These are phyloP conservation scores for Alternaria burnsii DNA, from an alignment of 2,329 filamentous ascomycete genomes.

Conservation along the genomic window DNA sequence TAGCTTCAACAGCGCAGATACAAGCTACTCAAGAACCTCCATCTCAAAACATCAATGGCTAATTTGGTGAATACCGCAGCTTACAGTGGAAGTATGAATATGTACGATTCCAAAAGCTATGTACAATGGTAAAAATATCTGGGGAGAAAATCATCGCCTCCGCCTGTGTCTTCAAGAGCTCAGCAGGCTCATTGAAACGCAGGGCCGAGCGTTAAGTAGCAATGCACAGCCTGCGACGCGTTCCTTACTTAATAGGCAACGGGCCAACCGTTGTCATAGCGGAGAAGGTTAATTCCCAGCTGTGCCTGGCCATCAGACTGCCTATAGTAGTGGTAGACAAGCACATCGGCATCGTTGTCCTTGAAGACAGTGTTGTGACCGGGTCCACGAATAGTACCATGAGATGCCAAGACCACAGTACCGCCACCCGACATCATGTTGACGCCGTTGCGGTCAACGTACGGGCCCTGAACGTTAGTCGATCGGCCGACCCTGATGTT, in stretches of 20 bases:
- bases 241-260: not conserved
- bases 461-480: not conserved
- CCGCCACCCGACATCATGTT: not conserved
- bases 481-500: not conserved
- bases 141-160: not conserved
- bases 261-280: not conserved
- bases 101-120: not conserved
- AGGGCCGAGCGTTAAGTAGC: not conserved
- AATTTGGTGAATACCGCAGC: not conserved
- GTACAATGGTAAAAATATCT: not conserved
- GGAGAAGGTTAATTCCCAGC: not conserved
- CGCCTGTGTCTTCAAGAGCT: not conserved
- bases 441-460: not conserved
- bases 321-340: not conserved
- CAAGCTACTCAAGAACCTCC: not conserved
- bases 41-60: not conserved
- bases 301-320: not conserved
- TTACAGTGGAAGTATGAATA: not conserved
- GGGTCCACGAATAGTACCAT: not conserved
- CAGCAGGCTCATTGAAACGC: not conserved
- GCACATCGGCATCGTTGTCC: not conserved
- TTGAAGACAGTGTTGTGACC: slow-evolving; percentile 1
- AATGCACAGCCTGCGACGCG: not conserved
- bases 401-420: not conserved
- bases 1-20: not conserved